A percentile compares a stretch with the other conserved stretches of the same genome.
phyloP scores from a whole-genome alignment of 106 monocot species.

The Platanthera guangdongensis region DNA sequence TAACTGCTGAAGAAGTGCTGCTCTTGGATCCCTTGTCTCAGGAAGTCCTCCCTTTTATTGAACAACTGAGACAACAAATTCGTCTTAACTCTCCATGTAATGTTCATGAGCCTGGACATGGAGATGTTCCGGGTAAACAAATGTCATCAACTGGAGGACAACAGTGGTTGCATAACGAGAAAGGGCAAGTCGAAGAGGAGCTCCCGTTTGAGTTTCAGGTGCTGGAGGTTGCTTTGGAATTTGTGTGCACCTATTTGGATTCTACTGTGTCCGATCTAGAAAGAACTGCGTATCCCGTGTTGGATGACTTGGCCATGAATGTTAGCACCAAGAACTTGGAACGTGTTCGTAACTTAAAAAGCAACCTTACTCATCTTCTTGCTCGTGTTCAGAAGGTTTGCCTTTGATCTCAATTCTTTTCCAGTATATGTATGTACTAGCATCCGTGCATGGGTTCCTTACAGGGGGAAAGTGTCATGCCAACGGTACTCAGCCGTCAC shows the following conservation, averaged over 20 bases:
- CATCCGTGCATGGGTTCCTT: no score
- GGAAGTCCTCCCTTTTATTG: conserved; percentile 78
- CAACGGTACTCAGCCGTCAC: no score
- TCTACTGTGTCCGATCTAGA: conserved; percentile 72
- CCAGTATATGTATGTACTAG: background rate
- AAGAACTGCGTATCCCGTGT: conserved; percentile 68
- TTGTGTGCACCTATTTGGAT: conserved; percentile 66
- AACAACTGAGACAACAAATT: conserved; percentile 77
- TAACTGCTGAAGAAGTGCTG: conserved; percentile 87
- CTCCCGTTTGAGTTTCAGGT: conserved; percentile 97
- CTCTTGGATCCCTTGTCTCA: conserved; percentile 65
- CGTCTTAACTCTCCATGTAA: conserved; percentile 26
- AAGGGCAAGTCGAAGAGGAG: conserved; percentile 40
- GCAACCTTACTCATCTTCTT: conserved; percentile 74
- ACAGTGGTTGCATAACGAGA: conserved; percentile 16
- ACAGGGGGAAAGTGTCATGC: no score
- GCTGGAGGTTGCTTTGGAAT: conserved; percentile 79
- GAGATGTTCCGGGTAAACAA: conserved; percentile 14
- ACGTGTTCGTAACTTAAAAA: conserved; percentile 69
- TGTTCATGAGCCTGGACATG: conserved; percentile 13
- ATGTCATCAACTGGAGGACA: conserved; percentile 9
- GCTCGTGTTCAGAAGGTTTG: conserved; percentile 88
- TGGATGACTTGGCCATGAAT: conserved; percentile 80
- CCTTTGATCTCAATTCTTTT: background rate
- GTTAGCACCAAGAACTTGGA: conserved; percentile 96